A percentile compares a stretch with the other conserved stretches of the same genome.
phyloP scores from a whole-genome alignment of 495 filamentous ascomycete species.

The Daldinia vernicosa region DNA sequence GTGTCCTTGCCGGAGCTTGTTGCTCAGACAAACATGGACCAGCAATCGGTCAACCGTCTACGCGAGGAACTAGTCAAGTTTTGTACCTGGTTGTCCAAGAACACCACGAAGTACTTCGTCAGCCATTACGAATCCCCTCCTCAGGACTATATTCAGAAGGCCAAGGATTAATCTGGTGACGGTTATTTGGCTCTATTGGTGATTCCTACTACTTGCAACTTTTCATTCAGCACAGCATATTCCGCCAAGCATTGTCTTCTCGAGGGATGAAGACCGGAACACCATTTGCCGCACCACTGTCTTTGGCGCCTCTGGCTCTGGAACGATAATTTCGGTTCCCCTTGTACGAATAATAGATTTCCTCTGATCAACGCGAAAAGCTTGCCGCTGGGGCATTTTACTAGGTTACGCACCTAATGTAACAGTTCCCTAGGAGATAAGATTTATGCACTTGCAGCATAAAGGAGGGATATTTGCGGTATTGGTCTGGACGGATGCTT shows the following conservation, averaged over 20 bases:
- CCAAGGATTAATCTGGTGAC: slow-evolving; percentile 40
- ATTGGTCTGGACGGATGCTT: background rate
- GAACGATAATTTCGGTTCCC: background rate
- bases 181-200: background rate
- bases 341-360: background rate
- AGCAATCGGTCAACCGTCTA: slow-evolving; percentile 83
- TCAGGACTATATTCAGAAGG: slow-evolving; percentile 60
- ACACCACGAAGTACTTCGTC: slow-evolving; percentile 77
- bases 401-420: background rate
- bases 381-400: background rate
- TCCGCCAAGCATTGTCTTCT: background rate
- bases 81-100: slow-evolving; percentile 78
- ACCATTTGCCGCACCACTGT: background rate
- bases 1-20: slow-evolving; percentile 92
- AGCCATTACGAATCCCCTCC: slow-evolving; percentile 73
- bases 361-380: background rate
- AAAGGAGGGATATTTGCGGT: background rate
- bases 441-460: background rate
- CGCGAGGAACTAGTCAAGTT: slow-evolving; percentile 87
- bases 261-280: background rate
- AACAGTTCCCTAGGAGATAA: background rate
- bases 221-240: background rate
- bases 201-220: background rate
- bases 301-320: slow-evolving; percentile 4
- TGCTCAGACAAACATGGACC: slow-evolving; percentile 97